Evolutionary conservation across 2,329 filamentous ascomycete genomes (phyloP).

Genomic region (Penicillium sp.): DNA sequence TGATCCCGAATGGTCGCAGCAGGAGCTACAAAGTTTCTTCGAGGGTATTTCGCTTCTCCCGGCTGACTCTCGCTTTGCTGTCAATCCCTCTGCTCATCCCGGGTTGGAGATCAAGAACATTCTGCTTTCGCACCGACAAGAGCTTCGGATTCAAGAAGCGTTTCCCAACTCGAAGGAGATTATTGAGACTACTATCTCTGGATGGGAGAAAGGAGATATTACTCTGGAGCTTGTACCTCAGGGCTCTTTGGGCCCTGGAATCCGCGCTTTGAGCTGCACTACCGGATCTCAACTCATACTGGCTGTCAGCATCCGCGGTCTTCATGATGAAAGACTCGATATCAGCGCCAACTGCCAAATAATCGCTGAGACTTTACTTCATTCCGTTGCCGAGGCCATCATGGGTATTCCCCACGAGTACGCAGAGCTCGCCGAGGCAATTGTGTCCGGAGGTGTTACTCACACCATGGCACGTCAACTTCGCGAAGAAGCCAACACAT

Average conservation of each 20-base stretch:
- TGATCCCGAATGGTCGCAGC: constrained; percentile 51
- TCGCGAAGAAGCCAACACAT: constrained; percentile 37
- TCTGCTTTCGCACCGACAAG: constrained; percentile 39
- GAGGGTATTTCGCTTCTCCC: constrained; percentile 44
- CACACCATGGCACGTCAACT: constrained; percentile 36
- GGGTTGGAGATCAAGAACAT: constrained; percentile 46
- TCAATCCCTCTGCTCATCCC: constrained; percentile 43
- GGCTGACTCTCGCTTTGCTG: constrained; percentile 42
- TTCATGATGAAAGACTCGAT: constrained; percentile 31
- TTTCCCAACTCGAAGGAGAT: constrained; percentile 44
- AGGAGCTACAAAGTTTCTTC: constrained; percentile 50
- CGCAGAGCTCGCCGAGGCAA: constrained; percentile 33
- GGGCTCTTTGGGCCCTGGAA: constrained; percentile 33
- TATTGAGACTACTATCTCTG: constrained; percentile 32
- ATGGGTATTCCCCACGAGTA: constrained; percentile 39
- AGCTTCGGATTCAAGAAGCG: constrained; percentile 40
- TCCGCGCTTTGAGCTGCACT: constrained; percentile 36
- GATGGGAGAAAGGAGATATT: constrained; percentile 34
- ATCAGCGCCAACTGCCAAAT: constrained; percentile 38
- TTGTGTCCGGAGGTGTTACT: constrained; percentile 34
- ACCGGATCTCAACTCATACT: constrained; percentile 28
- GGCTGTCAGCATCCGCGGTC: constrained; percentile 33
- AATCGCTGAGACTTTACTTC: constrained; percentile 40
- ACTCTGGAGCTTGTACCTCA: constrained; percentile 35
- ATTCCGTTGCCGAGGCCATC: constrained; percentile 37